phyloP scores from a whole-genome alignment of 192 early-diverging fungal genomes.

The Coemansia sp. region DNA sequence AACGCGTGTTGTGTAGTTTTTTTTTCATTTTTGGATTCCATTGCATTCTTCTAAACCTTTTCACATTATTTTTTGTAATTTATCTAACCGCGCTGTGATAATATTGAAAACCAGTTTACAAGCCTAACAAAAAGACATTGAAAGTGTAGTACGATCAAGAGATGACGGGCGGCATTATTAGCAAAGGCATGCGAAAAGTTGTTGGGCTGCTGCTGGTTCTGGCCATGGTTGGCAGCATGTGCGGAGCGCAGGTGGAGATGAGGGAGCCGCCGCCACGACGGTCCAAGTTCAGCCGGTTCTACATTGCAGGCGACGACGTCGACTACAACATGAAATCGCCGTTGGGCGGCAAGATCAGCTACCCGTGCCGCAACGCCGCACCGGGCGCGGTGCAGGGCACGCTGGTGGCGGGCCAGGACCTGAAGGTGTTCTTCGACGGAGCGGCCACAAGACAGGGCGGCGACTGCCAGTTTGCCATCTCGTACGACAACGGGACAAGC shows the following conservation, averaged over 20 bases:
- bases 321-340: constrained; percentile 55
- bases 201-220: background rate
- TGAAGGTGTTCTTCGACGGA: constrained; percentile 56
- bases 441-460: constrained; percentile 41
- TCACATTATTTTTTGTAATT: too few species aligned
- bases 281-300: constrained; percentile 47
- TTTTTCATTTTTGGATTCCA: too few species aligned
- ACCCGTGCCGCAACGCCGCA: constrained; percentile 34
- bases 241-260: constrained; percentile 45
- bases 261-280: constrained; percentile 46
- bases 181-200: background rate
- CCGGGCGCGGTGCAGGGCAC: constrained; percentile 35
- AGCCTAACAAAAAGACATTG: too few species aligned
- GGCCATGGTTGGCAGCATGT: constrained; percentile 11
- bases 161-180: background rate
- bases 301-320: constrained; percentile 39
- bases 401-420: constrained; percentile 51
- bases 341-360: constrained; percentile 36
- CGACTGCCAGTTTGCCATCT: constrained; percentile 52
- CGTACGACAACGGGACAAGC: constrained; percentile 53
- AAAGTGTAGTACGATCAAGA: too few species aligned
- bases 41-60: too few species aligned
- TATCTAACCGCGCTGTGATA: too few species aligned
- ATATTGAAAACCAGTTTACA: too few species aligned
- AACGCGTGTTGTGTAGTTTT: too few species aligned